phyloP scores from a whole-genome alignment of 345 rosid genomes.

The Eucalyptus leucophloia region DNA sequence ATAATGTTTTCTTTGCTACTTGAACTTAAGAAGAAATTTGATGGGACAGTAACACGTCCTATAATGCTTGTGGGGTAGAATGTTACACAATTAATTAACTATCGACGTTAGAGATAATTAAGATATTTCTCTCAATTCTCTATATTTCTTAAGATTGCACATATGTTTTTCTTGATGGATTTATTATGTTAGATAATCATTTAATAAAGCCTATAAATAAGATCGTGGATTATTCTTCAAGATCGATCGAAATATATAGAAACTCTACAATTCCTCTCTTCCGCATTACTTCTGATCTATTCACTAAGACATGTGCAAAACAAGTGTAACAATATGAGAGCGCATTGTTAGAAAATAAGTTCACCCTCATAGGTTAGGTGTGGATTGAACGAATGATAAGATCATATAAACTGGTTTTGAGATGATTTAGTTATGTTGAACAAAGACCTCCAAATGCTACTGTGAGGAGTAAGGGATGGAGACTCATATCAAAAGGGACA shows the following conservation, averaged over 20 bases:
- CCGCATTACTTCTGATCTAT: background rate
- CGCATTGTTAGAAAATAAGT: background rate
- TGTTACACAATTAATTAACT: background rate
- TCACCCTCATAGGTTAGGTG: background rate
- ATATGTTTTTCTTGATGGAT: background rate
- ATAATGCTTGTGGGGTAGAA: background rate
- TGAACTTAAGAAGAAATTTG: background rate
- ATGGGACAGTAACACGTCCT: background rate
- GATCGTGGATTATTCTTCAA: background rate
- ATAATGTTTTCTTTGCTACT: background rate
- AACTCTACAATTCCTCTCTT: background rate
- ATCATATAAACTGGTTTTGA: background rate
- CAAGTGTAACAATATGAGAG: background rate
- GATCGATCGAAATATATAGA: background rate
- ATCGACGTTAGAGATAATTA: background rate
- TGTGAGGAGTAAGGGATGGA: background rate
- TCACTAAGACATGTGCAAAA: fast-evolving
- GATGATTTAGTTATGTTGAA: background rate
- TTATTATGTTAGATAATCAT: background rate
- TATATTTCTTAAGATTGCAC: no score
- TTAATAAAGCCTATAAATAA: no score
- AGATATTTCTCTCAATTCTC: background rate
- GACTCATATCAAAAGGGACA: background rate
- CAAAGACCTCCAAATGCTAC: background rate
- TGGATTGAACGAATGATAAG: background rate